These are phyloP conservation scores for Acidiella bohemica DNA, from an alignment of 495 filamentous ascomycete genomes.

Conservation along the genomic window DNA sequence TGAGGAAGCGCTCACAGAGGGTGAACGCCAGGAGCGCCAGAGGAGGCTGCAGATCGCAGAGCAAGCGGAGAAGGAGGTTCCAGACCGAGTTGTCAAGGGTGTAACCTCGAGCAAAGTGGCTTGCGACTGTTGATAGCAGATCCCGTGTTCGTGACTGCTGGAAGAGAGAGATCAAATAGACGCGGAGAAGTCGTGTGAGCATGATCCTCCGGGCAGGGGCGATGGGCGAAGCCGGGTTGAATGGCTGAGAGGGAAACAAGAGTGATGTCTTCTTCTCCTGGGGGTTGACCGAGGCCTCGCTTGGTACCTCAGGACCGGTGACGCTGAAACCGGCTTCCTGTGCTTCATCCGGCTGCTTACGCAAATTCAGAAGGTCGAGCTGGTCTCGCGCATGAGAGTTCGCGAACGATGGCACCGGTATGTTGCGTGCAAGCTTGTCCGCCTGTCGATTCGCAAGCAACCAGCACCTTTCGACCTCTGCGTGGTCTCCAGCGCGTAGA, in stretches of 20 bases:
- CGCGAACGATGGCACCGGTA: constrained; percentile 4
- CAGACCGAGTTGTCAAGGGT: constrained; percentile 47
- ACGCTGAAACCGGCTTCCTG: constrained; percentile 1
- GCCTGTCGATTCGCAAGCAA: constrained; percentile 41
- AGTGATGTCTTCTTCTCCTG: too few species aligned
- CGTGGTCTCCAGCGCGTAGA: constrained; percentile 39
- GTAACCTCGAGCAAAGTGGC: constrained; percentile 50
- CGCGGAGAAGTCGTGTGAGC: constrained; percentile 41
- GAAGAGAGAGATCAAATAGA: constrained; percentile 47
- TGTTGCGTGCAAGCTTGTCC: constrained; percentile 30
- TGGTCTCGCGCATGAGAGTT: too few species aligned
- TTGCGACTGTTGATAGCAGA: constrained; percentile 36
- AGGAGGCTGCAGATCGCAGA: constrained; percentile 27
- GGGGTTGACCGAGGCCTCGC: too few species aligned
- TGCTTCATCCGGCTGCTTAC: not conserved
- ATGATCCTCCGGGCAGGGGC: too few species aligned
- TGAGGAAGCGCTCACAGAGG: constrained; percentile 57
- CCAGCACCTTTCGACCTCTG: constrained; percentile 54
- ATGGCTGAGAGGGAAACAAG: too few species aligned
- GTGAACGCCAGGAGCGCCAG: constrained; percentile 41
- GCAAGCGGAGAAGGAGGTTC: constrained; percentile 44
- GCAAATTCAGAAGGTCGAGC: too few species aligned
- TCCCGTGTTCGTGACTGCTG: constrained; percentile 33
- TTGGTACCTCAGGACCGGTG: too few species aligned
- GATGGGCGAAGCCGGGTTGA: too few species aligned